Conservation (phyloP, 768 basidiomycete genomes). For the Chalciporus pseudorubinellus region DNA sequence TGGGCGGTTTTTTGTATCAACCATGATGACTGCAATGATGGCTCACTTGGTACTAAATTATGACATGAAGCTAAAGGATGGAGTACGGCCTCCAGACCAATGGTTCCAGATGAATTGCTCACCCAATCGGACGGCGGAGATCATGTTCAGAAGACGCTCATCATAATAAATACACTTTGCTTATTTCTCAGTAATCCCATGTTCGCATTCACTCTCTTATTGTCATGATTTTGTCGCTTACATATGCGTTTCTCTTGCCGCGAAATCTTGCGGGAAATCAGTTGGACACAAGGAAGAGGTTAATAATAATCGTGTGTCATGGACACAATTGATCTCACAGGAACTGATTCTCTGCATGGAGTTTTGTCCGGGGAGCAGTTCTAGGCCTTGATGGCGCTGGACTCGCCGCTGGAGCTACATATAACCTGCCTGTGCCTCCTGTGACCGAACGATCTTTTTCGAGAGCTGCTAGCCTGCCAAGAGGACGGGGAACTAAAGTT, state of each 20-base stretch:
- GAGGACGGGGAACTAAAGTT: too few species aligned
- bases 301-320: conserved; percentile 11
- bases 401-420: too few species aligned
- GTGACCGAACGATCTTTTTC: too few species aligned
- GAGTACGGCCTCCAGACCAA: conserved; percentile 34
- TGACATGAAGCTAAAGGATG: conserved; percentile 38
- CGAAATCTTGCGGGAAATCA: neutral
- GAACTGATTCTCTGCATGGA: too few species aligned
- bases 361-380: too few species aligned
- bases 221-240: conserved; percentile 12
- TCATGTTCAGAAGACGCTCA: conserved; percentile 37
- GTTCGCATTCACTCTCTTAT: conserved; percentile 6
- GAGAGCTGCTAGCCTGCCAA: too few species aligned
- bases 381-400: too few species aligned
- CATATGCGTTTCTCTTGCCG: conserved; percentile 1
- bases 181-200: conserved; percentile 10
- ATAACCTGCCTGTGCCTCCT: too few species aligned
- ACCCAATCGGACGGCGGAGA: conserved; percentile 36
- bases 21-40: conserved; percentile 39
- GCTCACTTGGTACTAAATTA: conserved; percentile 41
- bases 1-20: conserved; percentile 42
- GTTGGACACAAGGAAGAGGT: conserved; percentile 4
- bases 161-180: conserved; percentile 8
- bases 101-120: conserved; percentile 36
- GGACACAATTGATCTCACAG: too few species aligned